Evolutionary conservation across 345 rosid genomes (phyloP).

Genomic region (Citrus trifoliata): DNA sequence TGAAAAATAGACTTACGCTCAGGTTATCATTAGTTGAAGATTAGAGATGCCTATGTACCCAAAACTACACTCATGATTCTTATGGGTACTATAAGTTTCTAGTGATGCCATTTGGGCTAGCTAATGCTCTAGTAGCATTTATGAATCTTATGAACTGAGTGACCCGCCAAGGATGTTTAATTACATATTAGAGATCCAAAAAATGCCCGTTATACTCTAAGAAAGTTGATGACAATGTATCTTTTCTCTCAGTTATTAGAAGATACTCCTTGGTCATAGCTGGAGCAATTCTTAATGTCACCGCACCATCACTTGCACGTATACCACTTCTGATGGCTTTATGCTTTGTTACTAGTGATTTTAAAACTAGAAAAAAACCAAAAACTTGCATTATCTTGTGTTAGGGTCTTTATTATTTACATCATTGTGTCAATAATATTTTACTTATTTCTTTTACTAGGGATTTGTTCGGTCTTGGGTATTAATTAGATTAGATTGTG

Average conservation of each 20-base stretch:
- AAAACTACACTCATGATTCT: too few relatives aligned
- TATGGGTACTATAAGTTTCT: too few relatives aligned
- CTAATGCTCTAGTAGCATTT: too few relatives aligned
- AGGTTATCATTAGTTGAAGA: too few relatives aligned
- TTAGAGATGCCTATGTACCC: too few relatives aligned
- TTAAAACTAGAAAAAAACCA: slow-evolving; percentile 46
- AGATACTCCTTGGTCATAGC: slow-evolving; percentile 96
- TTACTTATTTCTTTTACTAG: too few relatives aligned
- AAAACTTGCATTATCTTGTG: slow-evolving; percentile 41
- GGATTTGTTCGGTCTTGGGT: too few relatives aligned
- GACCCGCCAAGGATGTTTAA: slow-evolving; percentile 42
- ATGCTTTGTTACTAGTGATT: slow-evolving; percentile 23
- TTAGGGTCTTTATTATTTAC: too few relatives aligned
- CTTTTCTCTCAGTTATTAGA: slow-evolving; percentile 82
- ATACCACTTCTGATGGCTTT: slow-evolving; percentile 53
- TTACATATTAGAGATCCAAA: background rate
- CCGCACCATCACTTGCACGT: slow-evolving; percentile 90
- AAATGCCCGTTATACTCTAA: background rate
- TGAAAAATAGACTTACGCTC: too few relatives aligned
- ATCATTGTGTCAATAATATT: too few relatives aligned
- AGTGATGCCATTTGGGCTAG: too few relatives aligned
- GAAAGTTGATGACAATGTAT: slow-evolving; percentile 27
- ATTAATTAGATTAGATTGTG: too few relatives aligned
- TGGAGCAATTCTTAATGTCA: slow-evolving; percentile 85
- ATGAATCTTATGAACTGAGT: slow-evolving; percentile 35